Evolutionary conservation across 108 stramenopile species (phyloP), one percentile per base, ranked within the genome.

Genomic region (Asterionellopsis glacialis): DNA sequence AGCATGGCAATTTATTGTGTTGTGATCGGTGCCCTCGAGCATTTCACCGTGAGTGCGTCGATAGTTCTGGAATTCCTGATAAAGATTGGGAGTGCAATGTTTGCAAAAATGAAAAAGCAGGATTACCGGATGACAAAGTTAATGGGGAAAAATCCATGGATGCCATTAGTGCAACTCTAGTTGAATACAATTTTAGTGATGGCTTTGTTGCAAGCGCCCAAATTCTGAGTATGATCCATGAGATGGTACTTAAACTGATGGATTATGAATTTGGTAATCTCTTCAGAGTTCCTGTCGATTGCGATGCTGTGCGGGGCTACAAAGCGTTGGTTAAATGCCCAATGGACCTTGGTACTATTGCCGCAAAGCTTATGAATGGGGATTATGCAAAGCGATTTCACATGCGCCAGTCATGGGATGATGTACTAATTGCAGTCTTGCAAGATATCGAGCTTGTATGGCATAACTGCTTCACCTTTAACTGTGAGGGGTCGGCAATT

Each of bases 381-480:
- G 48, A 43, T 27, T 85, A 87, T 70, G 42, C 24, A 12, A 49
- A 24, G 48, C 47, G 55, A 39, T 33, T 67, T 15, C 44, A 73
- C n/a, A 51, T 40, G 23, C 13, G 24, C 21, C 50, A 54, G 18
- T 63, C 60, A 10, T 50, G 51, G 45, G 68, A 79, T 49, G 72
- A 75, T 38, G 45, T 80, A 12, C 15, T 88, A 13, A 39, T 81
- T 18, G 45, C 47, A 15, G 69, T 75, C 12, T 48, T 91, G 50
- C 67, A 74, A 39, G 90, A 91, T 53, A 61, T 88, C 38, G 82
- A 86, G 33, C 75, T 84, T 16, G 80, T 91, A 9, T 84, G 83
- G 72, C 90, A 87, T 41, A 91, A 91, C 71, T 91, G 90, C 65
- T 73, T 86, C 59, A 41, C 65, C 7, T 91, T 76, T 65, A 91